Conservation (phyloP, 257 asterid species). For the Solanum stenotomum region DNA sequence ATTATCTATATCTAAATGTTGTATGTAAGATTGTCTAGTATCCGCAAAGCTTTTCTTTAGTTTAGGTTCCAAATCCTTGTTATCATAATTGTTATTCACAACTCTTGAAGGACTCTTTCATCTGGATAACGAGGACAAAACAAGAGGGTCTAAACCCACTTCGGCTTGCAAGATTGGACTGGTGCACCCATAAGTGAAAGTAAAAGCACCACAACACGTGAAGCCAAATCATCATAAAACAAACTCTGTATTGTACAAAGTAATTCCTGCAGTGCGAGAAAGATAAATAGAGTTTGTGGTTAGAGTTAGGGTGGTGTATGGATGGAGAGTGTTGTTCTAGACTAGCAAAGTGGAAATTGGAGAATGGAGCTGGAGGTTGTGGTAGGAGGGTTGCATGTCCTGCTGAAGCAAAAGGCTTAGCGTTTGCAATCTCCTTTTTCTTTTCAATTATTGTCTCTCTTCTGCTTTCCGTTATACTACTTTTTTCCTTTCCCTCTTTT, state of each 20-base stretch:
- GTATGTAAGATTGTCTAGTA: neutral
- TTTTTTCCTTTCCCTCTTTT: neutral
- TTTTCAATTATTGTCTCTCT: neutral
- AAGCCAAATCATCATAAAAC: neutral
- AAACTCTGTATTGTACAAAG: neutral
- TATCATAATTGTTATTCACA: neutral
- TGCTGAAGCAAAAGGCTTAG: neutral
- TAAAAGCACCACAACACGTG: neutral
- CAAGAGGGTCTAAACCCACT: neutral
- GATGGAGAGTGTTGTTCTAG: neutral
- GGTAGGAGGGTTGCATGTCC: neutral
- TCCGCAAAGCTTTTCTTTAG: neutral
- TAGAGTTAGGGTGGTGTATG: neutral
- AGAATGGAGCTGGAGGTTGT: neutral
- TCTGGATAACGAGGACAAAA: neutral
- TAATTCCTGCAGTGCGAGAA: neutral
- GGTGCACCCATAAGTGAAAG: neutral
- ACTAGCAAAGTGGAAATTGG: neutral
- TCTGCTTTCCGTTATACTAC: neutral
- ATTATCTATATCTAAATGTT: neutral
- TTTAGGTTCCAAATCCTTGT: neutral
- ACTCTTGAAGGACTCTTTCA: neutral
- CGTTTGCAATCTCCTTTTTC: neutral
- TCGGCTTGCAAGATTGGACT: neutral
- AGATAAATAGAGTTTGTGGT: neutral